Base-by-base conservation (phyloP, 345 rosid genomes). In the Sisymbrium altissimum region DNA sequence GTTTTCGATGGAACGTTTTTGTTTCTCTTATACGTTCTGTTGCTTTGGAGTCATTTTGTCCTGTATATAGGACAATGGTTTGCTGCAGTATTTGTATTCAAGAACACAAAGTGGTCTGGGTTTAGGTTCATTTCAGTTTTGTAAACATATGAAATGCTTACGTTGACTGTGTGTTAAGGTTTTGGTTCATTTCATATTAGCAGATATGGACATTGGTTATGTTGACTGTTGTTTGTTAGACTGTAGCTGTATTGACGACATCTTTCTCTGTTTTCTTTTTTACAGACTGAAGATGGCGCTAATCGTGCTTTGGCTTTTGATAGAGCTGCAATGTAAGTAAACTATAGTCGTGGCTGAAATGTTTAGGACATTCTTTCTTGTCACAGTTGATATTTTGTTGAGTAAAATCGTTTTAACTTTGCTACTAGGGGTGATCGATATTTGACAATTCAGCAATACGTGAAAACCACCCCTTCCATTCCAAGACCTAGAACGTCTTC, bases 401-500 rank as follows among this genome's bases (percentile, higher is more conserved):
- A 7, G 62, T 74, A 36, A 30, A 30, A 67, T 77, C 19, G 9
- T n/a, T 71, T 74, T 55, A 32, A 52, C 73, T 57, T 68, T 44
- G 57, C 41, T 72, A 57, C 72, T 79, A 95, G 99, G 97, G 93
- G 90, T 10, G 97, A 96, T 60, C 81, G 90, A 70, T 89, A 57
- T 81, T 83, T 95, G 71, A 95, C 96, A 73, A 87, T 90, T 67
- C 95, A 86, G 78, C 92, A 87, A 25, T 90, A 84, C 81, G 86
- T 83, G 73, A 75, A 82, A 59, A 72, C 77, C 45, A 57, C 74
- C 0, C 77, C 85, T 56, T 69, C 71, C 6, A 6, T 70, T 55
- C 85, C 79, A 58, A 61, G 71, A 67, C 76, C 43, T 23, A 81
- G 69, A 52, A 80, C 77, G 59, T 71, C 69, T 23, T 39, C 89